phyloP scores from a whole-genome alignment of 179 eudicot species.

The Amaranthus tricolor region DNA sequence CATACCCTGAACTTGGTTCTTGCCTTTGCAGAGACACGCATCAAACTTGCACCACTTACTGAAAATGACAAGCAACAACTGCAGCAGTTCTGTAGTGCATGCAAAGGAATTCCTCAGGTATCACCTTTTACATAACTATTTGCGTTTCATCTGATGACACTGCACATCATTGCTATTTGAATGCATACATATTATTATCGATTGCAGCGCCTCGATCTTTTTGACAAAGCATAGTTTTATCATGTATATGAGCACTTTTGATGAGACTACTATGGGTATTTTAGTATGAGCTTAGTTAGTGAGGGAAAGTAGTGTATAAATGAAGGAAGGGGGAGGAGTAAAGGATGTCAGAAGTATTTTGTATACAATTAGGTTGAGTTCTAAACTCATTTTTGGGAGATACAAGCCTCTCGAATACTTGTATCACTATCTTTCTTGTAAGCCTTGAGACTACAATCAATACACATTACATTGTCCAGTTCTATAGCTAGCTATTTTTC shows the following conservation, averaged over 20 bases:
- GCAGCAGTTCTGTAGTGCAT: constrained; percentile 79
- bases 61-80: constrained; percentile 67
- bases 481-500: no score
- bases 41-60: constrained; percentile 59
- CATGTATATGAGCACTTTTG: neutral
- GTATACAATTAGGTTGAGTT: no score
- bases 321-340: no score
- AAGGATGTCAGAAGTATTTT: no score
- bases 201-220: neutral
- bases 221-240: neutral
- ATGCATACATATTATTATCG: neutral
- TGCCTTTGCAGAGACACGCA: constrained; percentile 51
- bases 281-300: no score
- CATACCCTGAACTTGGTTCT: constrained; percentile 3
- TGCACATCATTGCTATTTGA: neutral
- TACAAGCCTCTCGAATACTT: no score
- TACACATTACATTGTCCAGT: no score
- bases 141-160: neutral
- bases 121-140: neutral
- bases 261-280: no score
- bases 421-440: no score
- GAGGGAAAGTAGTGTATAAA: no score
- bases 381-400: no score
- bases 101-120: constrained; percentile 99
- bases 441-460: no score